Percentiles rank a stretch among this genome's conserved stretches.
phyloP scores from a whole-genome alignment of 148 eudicot genomes.

The Rhododendron simsii region DNA sequence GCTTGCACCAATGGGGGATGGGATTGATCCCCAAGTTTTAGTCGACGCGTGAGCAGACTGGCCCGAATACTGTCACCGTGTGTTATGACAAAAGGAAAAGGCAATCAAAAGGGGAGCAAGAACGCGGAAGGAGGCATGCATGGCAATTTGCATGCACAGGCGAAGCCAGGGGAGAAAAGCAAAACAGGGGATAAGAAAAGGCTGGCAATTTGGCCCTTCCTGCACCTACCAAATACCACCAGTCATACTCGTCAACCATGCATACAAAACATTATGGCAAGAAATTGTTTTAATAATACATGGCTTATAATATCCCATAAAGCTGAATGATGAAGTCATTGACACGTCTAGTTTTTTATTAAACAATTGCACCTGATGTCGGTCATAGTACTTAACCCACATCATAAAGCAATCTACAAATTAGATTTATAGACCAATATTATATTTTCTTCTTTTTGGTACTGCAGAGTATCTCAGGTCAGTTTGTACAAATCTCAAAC shows the following conservation, averaged over 20 bases:
- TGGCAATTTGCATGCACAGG: slow-evolving; percentile 5
- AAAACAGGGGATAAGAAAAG: not conserved
- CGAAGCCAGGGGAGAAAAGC: not conserved
- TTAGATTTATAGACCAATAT: not conserved
- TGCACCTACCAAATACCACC: not conserved
- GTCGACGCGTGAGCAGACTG: not conserved
- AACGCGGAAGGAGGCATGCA: not conserved
- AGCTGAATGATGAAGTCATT: not conserved
- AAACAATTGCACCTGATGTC: not conserved
- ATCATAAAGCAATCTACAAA: not conserved
- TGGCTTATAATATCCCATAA: not conserved
- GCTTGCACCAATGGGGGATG: too few species aligned
- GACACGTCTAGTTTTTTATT: not conserved
- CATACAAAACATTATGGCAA: not conserved
- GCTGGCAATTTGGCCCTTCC: slow-evolving; percentile 8
- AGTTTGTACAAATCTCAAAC: too few species aligned
- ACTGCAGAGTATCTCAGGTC: too few species aligned
- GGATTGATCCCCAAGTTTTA: not conserved
- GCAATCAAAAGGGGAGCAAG: not conserved
- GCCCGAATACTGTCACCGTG: not conserved
- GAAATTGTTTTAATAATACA: not conserved
- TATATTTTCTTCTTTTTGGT: too few species aligned
- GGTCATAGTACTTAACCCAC: not conserved
- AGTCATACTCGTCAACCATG: not conserved
- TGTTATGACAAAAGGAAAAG: not conserved